These are phyloP conservation scores for Fusarium tricinctum DNA, from an alignment of 2,329 filamentous ascomycete species.

Conservation along the genomic window DNA sequence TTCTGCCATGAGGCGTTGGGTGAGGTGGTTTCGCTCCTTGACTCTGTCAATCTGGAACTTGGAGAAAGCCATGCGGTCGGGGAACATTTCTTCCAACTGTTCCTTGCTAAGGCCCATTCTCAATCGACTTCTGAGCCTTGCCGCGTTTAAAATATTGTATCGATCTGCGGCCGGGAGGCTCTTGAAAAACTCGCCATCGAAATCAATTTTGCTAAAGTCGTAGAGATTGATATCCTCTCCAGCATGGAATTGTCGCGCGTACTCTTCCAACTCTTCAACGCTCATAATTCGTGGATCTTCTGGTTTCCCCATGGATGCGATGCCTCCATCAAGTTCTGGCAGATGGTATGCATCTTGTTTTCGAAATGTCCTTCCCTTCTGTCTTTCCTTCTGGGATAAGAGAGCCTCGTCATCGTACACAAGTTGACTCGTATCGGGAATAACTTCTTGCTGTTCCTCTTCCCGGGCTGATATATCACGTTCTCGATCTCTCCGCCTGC, in stretches of 20 bases:
- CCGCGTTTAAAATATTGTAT: constrained; percentile 98
- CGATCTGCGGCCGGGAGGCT: constrained; percentile 90
- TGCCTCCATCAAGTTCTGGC: constrained; percentile 83
- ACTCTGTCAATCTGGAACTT: constrained; percentile 97
- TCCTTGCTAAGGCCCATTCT: constrained; percentile 98
- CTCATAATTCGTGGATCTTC: constrained; percentile 98
- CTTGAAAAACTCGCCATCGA: constrained; percentile 94
- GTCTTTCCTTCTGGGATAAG: constrained; percentile 82
- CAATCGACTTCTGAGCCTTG: constrained; percentile 85
- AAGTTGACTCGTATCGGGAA: constrained; percentile 77
- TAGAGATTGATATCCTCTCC: constrained; percentile 94
- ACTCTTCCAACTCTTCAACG: constrained; percentile 91
- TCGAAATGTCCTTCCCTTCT: constrained; percentile 81
- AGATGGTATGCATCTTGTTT: constrained; percentile 97
- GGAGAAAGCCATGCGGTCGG: constrained; percentile 96
- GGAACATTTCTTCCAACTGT: constrained; percentile 96
- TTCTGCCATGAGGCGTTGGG: constrained; percentile 93
- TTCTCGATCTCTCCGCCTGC: constrained; percentile 66
- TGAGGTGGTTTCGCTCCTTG: constrained; percentile 91
- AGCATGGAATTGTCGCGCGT: constrained; percentile 90
- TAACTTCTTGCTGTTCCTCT: constrained; percentile 71
- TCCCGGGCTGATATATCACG: constrained; percentile 58
- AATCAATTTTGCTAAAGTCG: constrained; percentile 99
- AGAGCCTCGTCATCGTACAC: constrained; percentile 93
- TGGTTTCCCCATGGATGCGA: constrained; percentile 87